These are phyloP conservation scores for Melastoma malabathricum DNA, from an alignment of 345 rosid species.

Conservation along the genomic window DNA sequence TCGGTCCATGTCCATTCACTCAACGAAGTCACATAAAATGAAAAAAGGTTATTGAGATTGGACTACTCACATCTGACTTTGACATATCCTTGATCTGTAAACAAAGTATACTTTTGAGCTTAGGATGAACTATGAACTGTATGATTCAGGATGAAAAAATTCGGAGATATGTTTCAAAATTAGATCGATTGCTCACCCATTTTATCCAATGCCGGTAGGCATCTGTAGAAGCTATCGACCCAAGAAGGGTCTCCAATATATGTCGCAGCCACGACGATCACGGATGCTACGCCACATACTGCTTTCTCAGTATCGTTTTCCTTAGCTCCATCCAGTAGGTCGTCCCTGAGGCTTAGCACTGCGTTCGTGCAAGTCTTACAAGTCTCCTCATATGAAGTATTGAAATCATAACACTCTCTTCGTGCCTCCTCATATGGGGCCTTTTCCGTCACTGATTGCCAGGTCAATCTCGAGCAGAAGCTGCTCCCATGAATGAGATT, in stretches of 20 bases:
- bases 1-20: too few species aligned
- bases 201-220: slow-evolving; percentile 26
- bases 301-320: slow-evolving; percentile 5
- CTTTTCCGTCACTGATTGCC: slow-evolving; percentile 9
- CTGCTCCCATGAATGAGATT: slow-evolving; percentile 13
- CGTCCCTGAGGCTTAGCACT: slow-evolving; percentile 1
- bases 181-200: slow-evolving; percentile 33
- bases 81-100: slow-evolving; percentile 31
- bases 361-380: slow-evolving; percentile 23
- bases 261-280: slow-evolving; percentile 27
- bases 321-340: not conserved
- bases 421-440: slow-evolving; percentile 6
- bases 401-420: slow-evolving; percentile 18
- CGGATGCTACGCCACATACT: slow-evolving; percentile 22
- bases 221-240: slow-evolving; percentile 25
- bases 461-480: slow-evolving; percentile 18
- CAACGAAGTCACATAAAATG: not conserved
- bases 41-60: too few species aligned
- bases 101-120: too few species aligned
- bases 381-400: slow-evolving; percentile 10
- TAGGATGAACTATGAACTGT: too few species aligned
- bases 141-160: not conserved
- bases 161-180: too few species aligned
- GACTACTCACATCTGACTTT: slow-evolving; percentile 33
- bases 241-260: slow-evolving; percentile 5